Evolutionary conservation across 352 stramenopile genomes (phyloP), one percentile per base, ranked within the genome.

Genomic region (Thalassiosira tumida): DNA sequence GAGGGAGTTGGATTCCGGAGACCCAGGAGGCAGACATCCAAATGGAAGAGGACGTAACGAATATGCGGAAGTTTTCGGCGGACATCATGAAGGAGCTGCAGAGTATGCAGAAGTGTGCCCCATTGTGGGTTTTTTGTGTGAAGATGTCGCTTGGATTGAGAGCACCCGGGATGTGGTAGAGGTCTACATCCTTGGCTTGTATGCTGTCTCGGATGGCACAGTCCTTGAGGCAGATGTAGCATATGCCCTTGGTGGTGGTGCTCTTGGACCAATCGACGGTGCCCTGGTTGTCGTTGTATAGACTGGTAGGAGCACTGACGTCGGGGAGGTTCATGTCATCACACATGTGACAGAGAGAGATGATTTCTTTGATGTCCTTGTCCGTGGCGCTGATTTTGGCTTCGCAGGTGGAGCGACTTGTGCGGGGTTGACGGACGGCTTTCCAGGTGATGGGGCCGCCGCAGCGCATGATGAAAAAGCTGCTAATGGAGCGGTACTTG

Each of bases 371-470:
- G 37, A n/a, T 26, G 2, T 15, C 47, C 26, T 59, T 35, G 51
- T 81, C 79, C 2, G 80, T 87, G 31, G 81, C 67, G 0, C 67
- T 29, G 47, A 81, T 87, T 43, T 87, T 41, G 13, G 81, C 81
- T 54, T 87, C 70, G 51, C 81, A 74, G 0, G 70, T 81, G 15
- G 64, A 54, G n/a, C 62, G 69, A 38, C 40, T 50, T 5, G 77
- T 76, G 0, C 40, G 17, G 13, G 50, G n/a, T 31, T 76, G 54
- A 26, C 54, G 50, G 2, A 75, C 35, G 1, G 69, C 37, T 41
- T 75, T 81, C 81, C 81, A 87, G 24, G 31, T 29, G 29, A 87
- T 38, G 0, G 70, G 81, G 29, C 81, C 67, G 7, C 47, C 31
- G 13, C n/a, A 59, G 17, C 41, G 69, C 3, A 81, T 73, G 33